These are phyloP conservation scores for Penicillium daleae DNA, from an alignment of 495 filamentous ascomycete species.

Conservation along the genomic window DNA sequence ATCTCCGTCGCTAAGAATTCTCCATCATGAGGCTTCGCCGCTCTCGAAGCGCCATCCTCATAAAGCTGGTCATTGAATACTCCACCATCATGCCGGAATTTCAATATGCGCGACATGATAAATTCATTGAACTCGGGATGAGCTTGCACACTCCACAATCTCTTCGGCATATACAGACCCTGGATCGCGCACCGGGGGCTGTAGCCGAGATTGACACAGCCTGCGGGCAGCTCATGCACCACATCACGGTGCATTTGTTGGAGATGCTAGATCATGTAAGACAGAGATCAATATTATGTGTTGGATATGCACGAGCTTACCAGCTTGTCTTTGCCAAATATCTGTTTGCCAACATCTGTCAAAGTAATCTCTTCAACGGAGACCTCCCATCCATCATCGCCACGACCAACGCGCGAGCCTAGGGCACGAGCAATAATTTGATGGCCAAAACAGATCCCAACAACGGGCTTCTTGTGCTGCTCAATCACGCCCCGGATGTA, in stretches of 20 bases:
- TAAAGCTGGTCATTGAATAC: slow-evolving; percentile 68
- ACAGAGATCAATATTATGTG: not conserved
- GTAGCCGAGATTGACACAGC: slow-evolving; percentile 64
- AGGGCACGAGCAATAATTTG: slow-evolving; percentile 83
- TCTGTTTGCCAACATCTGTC: slow-evolving; percentile 64
- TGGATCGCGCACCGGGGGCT: slow-evolving; percentile 70
- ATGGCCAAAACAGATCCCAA: slow-evolving; percentile 91
- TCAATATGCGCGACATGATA: slow-evolving; percentile 69
- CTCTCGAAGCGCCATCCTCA: slow-evolving; percentile 62
- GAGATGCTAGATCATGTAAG: slow-evolving; percentile 53
- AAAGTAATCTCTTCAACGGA: slow-evolving; percentile 67
- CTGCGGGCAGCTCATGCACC: slow-evolving; percentile 63
- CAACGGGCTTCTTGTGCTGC: slow-evolving; percentile 60
- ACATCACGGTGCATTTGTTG: slow-evolving; percentile 91
- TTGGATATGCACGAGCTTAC: slow-evolving; percentile 44
- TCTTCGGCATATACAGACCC: slow-evolving; percentile 67
- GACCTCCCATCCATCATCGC: slow-evolving; percentile 74
- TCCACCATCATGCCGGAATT: slow-evolving; percentile 59
- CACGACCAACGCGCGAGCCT: slow-evolving; percentile 64
- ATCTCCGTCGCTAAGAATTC: slow-evolving; percentile 64
- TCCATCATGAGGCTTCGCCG: slow-evolving; percentile 70
- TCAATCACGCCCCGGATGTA: slow-evolving; percentile 59
- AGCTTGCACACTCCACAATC: slow-evolving; percentile 76
- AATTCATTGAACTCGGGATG: slow-evolving; percentile 84
- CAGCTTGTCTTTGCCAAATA: slow-evolving; percentile 69